Evolutionary conservation across 2,329 filamentous ascomycete genomes (phyloP).

Genomic region (Whalleya microplaca): DNA sequence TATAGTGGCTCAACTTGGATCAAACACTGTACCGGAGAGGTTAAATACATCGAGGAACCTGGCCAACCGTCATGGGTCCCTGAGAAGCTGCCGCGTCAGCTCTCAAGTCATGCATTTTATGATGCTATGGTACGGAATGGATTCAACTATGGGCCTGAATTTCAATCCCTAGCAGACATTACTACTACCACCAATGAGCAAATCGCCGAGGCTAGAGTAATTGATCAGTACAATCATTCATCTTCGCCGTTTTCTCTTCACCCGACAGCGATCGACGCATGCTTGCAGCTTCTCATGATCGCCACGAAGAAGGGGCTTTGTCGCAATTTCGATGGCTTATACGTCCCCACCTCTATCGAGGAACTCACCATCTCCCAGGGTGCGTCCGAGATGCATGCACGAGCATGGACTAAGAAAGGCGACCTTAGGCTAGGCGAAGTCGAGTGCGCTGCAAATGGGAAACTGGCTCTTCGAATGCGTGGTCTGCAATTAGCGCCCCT

Average conservation of each 20-base stretch:
- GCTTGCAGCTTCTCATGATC: slow-evolving; percentile 37
- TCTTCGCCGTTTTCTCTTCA: slow-evolving; percentile 41
- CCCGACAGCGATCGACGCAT: slow-evolving; percentile 42
- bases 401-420: slow-evolving; percentile 17
- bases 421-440: slow-evolving; percentile 15
- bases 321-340: slow-evolving; percentile 25
- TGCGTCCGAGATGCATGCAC: slow-evolving; percentile 19
- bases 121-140: slow-evolving; percentile 34
- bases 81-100: slow-evolving; percentile 23
- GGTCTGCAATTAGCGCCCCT: slow-evolving; percentile 31
- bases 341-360: slow-evolving; percentile 35
- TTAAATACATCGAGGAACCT: slow-evolving; percentile 15
- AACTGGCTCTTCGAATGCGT: slow-evolving; percentile 18
- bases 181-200: slow-evolving; percentile 23
- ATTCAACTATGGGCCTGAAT: slow-evolving; percentile 38
- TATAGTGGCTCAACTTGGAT: slow-evolving; percentile 33
- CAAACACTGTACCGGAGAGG: slow-evolving; percentile 35
- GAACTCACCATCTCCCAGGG: slow-evolving; percentile 23
- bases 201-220: slow-evolving; percentile 22
- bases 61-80: slow-evolving; percentile 3
- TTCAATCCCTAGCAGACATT: slow-evolving; percentile 34
- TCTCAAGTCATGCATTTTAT: slow-evolving; percentile 32
- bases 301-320: slow-evolving; percentile 28
- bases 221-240: slow-evolving; percentile 25
- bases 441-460: slow-evolving; percentile 26